phyloP scores from a whole-genome alignment of 192 early-diverging fungal genomes.

The Haplosporangium gracile region DNA sequence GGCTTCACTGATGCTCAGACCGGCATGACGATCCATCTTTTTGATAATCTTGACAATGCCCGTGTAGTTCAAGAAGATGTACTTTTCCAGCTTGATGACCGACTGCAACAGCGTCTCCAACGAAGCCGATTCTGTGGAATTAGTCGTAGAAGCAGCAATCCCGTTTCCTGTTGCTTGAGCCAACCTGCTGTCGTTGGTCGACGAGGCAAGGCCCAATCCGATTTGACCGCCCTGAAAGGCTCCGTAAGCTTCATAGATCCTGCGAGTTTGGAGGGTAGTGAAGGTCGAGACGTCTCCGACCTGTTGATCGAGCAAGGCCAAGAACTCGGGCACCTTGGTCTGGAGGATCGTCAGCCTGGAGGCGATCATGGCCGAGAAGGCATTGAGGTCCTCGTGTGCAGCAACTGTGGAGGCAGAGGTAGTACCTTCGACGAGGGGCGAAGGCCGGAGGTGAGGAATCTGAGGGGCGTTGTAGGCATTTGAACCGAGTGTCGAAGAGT shows the following conservation, averaged over 20 bases:
- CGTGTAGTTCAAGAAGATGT: slow-evolving; percentile 89
- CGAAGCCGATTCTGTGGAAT: slow-evolving; percentile 8
- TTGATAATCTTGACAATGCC: slow-evolving; percentile 90
- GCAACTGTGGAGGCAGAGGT: slow-evolving; percentile 25
- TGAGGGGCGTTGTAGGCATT: slow-evolving; percentile 56
- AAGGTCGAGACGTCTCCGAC: slow-evolving; percentile 72
- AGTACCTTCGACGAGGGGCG: slow-evolving; percentile 50
- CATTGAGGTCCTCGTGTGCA: slow-evolving; percentile 46
- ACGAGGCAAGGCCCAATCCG: slow-evolving; percentile 37
- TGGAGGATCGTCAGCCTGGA: slow-evolving; percentile 68
- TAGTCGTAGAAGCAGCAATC: slow-evolving; percentile 32
- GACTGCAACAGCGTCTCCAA: slow-evolving; percentile 66
- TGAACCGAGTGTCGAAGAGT: slow-evolving; percentile 3
- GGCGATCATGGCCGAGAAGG: slow-evolving; percentile 71
- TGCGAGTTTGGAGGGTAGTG: slow-evolving; percentile 41
- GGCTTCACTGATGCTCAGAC: slow-evolving; percentile 77
- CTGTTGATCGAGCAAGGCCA: slow-evolving; percentile 74
- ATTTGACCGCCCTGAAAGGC: slow-evolving; percentile 30
- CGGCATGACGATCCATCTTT: slow-evolving; percentile 88
- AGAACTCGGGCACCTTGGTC: slow-evolving; percentile 74
- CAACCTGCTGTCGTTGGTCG: slow-evolving; percentile 17
- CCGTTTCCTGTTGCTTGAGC: slow-evolving; percentile 29
- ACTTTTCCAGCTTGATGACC: slow-evolving; percentile 81
- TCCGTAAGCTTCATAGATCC: slow-evolving; percentile 50
- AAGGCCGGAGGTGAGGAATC: slow-evolving; percentile 63